Base-by-base conservation (phyloP, 1,284 basidiomycete genomes). In the Leccinum variabile region DNA sequence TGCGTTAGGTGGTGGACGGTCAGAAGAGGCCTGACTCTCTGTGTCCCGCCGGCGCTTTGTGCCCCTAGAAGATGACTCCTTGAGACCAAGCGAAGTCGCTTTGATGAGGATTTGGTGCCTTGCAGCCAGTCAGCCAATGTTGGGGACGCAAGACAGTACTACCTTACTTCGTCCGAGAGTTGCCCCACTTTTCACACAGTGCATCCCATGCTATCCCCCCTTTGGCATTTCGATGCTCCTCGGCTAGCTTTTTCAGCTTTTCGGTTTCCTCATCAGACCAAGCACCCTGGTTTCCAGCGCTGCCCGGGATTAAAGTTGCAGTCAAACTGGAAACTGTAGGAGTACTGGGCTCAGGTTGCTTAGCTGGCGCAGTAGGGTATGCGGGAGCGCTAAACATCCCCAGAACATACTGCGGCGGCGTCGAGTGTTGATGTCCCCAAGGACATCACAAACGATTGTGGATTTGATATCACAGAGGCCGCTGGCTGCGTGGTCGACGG, bases 71-170 rank as follows among this genome's bases (percentile, higher is more conserved):
- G 88, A 85, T 63, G 86, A 89, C 67, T 89, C 88, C 73, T 91
- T 91, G 50, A 92, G 77, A 5, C 87, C 86, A 30, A 92, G 74
- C n/a, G 82, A 78, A 1, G 88, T 91, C 3, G 90, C 90, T 72
- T 90, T 91, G 65, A 90, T 82, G 35, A 91, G 76, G 59, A 92
- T 91, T 73, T 92, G 90, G 68, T 90, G 89, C 69, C 89, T 91
- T 67, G 32, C 7, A 32, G 18, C 59, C 41, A 32, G 57, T 72
- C 58, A 73, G 62, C 16, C 22, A 55, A 59, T 22, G 37, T 22
- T 49, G 46, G 37, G 54, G 59, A 66, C 46, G 3, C 3, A n/a
- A 50, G 32, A 25, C 54, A 46, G 28, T 28, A 28, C 28, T 62
- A 54, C 25, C 32, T 49, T 65, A 89, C 90, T 28, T 28, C 28